Evolutionary conservation across 225 moss, liverwort and hornwort genomes (phyloP), one percentile per base, ranked within the genome.

Genomic region (Marchantia paleacea): DNA sequence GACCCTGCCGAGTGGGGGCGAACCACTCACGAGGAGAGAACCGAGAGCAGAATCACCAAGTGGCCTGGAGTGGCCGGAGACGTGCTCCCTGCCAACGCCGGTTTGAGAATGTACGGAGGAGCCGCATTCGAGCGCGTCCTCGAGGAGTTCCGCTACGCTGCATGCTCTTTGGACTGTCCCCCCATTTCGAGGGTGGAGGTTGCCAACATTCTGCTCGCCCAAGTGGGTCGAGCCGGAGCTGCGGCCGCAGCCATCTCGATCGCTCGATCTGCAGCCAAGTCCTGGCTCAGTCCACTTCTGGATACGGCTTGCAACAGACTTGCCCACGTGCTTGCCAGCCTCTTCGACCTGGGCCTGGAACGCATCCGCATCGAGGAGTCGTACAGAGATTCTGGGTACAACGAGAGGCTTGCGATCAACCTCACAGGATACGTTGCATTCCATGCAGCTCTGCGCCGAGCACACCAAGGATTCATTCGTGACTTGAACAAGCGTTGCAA

Each of bases 41-140:
- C 64, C 55, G 93, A 92, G 79, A 92, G 93, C 83, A 86, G 93
- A 25, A 64, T 92, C 28, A 75, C 87, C 8, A 88, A 83, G 78
- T 95, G 95, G 95, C 93, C 95, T 57, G 89, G 92, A 55, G 90
- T 93, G 68, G 61, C 55, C 3, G 83, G 81, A 52, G 92, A 92
- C 15, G 78, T 93, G 6, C 83, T 85, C 65, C 91, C 92, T 7
- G 81, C 86, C 78, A 93, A 92, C 85, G 88, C 91, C 66, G 88
- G 87, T 11, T 26, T 91, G 81, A 82, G 85, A 80, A 86, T 95
- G 52, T 91, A 92, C 62, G 92, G 95, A 30, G 91, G 91, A 14
- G 92, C 91, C 72, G 92, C 94, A 19, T 95, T 95, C 65, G 91
- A 92, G 78, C 91, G 94, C 10, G 92, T 91, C 22, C 83, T 95